A percentile compares a stretch with the other conserved stretches of the same genome.
Evolutionary conservation across 768 basidiomycete species (phyloP).

Genomic region (Tricholoma sp.): DNA sequence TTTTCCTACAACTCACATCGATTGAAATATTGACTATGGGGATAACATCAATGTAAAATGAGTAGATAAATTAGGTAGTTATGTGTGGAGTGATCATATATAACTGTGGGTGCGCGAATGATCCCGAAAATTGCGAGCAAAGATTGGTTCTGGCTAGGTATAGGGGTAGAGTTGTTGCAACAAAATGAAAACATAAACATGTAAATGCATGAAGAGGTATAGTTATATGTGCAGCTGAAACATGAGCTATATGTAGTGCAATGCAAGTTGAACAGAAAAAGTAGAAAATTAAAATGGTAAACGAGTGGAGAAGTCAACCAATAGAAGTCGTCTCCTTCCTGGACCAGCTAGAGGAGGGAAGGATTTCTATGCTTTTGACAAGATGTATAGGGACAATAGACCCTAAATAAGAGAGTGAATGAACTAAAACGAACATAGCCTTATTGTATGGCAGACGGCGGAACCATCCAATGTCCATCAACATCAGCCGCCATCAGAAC

Average conservation of each 20-base stretch:
- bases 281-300: neutral
- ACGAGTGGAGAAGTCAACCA: slow-evolving; percentile 1
- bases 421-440: neutral
- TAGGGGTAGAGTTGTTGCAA: neutral
- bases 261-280: neutral
- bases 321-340: neutral
- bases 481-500: slow-evolving; percentile 68
- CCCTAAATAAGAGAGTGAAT: neutral
- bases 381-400: neutral
- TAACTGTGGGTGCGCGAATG: neutral
- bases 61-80: too few relatives aligned
- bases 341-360: neutral
- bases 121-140: neutral
- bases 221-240: neutral
- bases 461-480: slow-evolving; percentile 26
- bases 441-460: neutral
- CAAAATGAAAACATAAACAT: neutral
- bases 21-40: too few relatives aligned
- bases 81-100: neutral
- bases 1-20: too few relatives aligned
- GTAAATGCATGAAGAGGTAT: neutral
- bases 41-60: too few relatives aligned
- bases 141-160: neutral
- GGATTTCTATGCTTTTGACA: neutral
- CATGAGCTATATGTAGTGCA: slow-evolving; percentile 4